phyloP scores from a whole-genome alignment of 345 rosid genomes.

The Hypericum androsaemum region DNA sequence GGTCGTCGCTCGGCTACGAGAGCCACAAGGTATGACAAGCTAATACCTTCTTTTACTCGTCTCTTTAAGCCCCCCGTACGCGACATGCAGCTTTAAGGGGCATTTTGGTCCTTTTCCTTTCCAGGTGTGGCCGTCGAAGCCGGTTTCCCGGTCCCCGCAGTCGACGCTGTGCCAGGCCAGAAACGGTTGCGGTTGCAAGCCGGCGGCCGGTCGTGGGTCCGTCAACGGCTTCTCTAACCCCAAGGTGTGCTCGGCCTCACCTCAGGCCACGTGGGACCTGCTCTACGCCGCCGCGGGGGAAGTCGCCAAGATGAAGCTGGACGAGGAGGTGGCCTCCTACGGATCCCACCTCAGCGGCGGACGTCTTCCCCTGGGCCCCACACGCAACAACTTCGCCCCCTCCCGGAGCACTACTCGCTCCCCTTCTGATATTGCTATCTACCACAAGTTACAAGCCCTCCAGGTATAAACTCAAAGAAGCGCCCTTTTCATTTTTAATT shows the following conservation, averaged over 20 bases:
- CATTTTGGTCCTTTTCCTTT: neutral
- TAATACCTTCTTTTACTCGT: too few species aligned
- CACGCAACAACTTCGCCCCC: slow-evolving; percentile 21
- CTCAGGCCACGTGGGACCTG: slow-evolving; percentile 54
- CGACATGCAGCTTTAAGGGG: too few species aligned
- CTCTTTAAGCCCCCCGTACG: too few species aligned
- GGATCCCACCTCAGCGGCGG: slow-evolving; percentile 7
- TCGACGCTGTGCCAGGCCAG: slow-evolving; percentile 36
- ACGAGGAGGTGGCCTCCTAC: slow-evolving; percentile 10
- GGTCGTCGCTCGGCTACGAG: too few species aligned
- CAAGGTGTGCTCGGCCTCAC: slow-evolving; percentile 21
- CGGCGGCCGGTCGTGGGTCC: slow-evolving; percentile 16
- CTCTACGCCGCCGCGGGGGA: slow-evolving; percentile 41
- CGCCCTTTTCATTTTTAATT: too few species aligned
- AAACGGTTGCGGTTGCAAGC: slow-evolving; percentile 29
- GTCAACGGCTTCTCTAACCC: slow-evolving; percentile 17
- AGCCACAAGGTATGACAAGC: too few species aligned
- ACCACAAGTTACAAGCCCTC: slow-evolving; percentile 43
- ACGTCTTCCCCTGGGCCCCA: slow-evolving; percentile 18
- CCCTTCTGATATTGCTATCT: slow-evolving; percentile 14
- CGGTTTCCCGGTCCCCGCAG: slow-evolving; percentile 46
- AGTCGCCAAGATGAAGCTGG: slow-evolving; percentile 31
- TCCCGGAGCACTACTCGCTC: slow-evolving; percentile 23
- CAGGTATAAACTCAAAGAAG: slow-evolving; percentile 28
- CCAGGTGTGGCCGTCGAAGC: slow-evolving; percentile 22